A percentile compares a stretch with the other conserved stretches of the same genome.
phyloP scores from a whole-genome alignment of 2,329 filamentous ascomycete genomes.

The Colletotrichum orchidophilum region DNA sequence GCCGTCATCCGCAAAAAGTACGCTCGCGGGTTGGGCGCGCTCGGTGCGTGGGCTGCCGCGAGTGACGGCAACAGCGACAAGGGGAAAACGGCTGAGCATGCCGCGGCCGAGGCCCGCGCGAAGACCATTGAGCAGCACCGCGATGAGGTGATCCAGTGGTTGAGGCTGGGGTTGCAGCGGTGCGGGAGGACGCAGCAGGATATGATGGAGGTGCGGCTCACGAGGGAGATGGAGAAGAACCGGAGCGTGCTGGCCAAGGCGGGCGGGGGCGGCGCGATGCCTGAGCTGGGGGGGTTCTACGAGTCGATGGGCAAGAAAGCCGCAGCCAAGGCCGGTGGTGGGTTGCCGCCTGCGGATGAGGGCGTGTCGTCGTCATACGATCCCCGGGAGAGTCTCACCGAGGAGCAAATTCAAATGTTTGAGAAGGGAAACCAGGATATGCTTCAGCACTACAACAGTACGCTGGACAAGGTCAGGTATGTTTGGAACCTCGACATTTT shows the following conservation, averaged over 20 bases:
- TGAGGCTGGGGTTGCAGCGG: slow-evolving; percentile 79
- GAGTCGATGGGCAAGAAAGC: slow-evolving; percentile 35
- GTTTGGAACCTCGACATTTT: slow-evolving; percentile 44
- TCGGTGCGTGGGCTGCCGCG: slow-evolving; percentile 75
- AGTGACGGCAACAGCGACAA: slow-evolving; percentile 57
- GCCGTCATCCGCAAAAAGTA: slow-evolving; percentile 78
- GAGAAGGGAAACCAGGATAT: slow-evolving; percentile 93
- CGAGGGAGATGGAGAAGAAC: slow-evolving; percentile 87
- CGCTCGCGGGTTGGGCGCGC: slow-evolving; percentile 69
- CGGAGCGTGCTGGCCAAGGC: slow-evolving; percentile 84
- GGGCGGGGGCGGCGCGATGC: slow-evolving; percentile 45
- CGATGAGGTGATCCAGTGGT: slow-evolving; percentile 84
- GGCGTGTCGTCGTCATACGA: slow-evolving; percentile 35
- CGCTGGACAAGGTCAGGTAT: slow-evolving; percentile 92
- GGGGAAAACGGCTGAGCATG: slow-evolving; percentile 70
- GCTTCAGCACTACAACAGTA: slow-evolving; percentile 92
- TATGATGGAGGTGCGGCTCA: slow-evolving; percentile 93
- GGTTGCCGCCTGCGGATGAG: slow-evolving; percentile 37
- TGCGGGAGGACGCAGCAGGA: slow-evolving; percentile 81
- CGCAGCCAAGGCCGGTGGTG: slow-evolving; percentile 33
- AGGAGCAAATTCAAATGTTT: slow-evolving; percentile 92
- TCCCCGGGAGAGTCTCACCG: slow-evolving; percentile 67
- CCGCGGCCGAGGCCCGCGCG: slow-evolving; percentile 74
- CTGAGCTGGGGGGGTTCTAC: slow-evolving; percentile 36
- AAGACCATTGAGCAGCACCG: slow-evolving; percentile 75